phyloP scores from a whole-genome alignment of 2,329 filamentous ascomycete genomes.

The Alternaria postmessia region DNA sequence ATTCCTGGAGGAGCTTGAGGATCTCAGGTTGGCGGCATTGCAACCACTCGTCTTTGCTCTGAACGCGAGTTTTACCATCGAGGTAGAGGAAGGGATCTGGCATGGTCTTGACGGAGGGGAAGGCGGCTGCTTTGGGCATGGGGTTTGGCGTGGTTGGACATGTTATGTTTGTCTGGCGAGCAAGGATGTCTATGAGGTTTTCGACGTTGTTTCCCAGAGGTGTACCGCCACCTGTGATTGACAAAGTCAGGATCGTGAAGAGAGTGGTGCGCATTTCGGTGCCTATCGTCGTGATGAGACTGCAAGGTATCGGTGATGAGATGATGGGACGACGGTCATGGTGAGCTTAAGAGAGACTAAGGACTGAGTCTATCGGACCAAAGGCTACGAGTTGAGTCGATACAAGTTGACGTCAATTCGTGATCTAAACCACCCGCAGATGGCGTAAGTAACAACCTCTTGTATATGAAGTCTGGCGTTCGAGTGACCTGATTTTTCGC shows the following conservation, averaged over 20 bases:
- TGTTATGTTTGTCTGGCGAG: slow-evolving; percentile 34
- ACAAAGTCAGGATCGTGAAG: slow-evolving; percentile 13
- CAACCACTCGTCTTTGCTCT: slow-evolving; percentile 59
- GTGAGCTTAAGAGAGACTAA: neutral
- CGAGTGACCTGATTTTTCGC: rapidly evolving
- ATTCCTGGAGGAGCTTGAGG: slow-evolving; percentile 59
- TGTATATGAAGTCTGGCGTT: neutral
- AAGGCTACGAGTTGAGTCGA: neutral
- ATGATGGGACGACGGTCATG: neutral
- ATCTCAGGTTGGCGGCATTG: slow-evolving; percentile 61
- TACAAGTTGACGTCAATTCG: neutral
- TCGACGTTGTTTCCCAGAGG: slow-evolving; percentile 14
- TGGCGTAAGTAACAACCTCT: neutral
- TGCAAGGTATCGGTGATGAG: neutral
- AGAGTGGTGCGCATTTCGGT: slow-evolving; percentile 20
- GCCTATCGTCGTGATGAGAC: neutral
- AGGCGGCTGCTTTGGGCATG: slow-evolving; percentile 34
- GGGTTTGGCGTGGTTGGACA: slow-evolving; percentile 38
- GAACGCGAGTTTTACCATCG: slow-evolving; percentile 54
- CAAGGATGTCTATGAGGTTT: slow-evolving; percentile 20
- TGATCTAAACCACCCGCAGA: neutral
- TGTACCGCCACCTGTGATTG: slow-evolving; percentile 14
- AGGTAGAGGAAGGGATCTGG: slow-evolving; percentile 59
- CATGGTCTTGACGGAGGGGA: slow-evolving; percentile 40
- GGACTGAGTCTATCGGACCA: neutral